Percentiles rank a stretch among this genome's conserved stretches.
These are phyloP conservation scores for Xylaria sp. DNA, from an alignment of 2,329 filamentous ascomycete genomes.

Conservation along the genomic window DNA sequence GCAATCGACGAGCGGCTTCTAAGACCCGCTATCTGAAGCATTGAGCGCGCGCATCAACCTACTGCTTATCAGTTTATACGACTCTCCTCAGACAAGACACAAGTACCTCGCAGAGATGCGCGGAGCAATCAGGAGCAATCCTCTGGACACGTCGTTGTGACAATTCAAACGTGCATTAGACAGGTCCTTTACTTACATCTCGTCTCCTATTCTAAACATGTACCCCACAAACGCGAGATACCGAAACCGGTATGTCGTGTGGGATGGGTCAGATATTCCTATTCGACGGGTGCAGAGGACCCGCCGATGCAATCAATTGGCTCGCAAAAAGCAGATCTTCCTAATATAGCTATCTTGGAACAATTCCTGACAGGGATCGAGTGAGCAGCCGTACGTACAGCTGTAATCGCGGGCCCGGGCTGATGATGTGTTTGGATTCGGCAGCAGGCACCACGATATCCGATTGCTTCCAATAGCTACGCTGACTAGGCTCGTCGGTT, in stretches of 20 bases:
- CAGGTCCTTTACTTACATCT: conserved; percentile 26
- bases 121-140: conserved; percentile 5
- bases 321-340: conserved; percentile 19
- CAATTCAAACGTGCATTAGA: conserved; percentile 28
- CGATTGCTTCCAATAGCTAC: conserved; percentile 24
- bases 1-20: neutral
- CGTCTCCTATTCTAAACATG: conserved; percentile 28
- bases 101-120: neutral
- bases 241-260: conserved; percentile 38
- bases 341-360: conserved; percentile 19
- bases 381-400: conserved; percentile 13
- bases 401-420: conserved; percentile 12
- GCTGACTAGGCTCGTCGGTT: conserved; percentile 23
- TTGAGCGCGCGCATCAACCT: conserved; percentile 11
- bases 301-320: conserved; percentile 23
- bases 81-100: neutral
- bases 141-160: conserved; percentile 28
- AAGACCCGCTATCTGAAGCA: neutral
- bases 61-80: neutral
- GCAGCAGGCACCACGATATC: conserved; percentile 16
- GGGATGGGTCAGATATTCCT: conserved; percentile 28
- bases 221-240: conserved; percentile 40
- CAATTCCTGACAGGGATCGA: conserved; percentile 12
- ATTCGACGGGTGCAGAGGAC: conserved; percentile 31
- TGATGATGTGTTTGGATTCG: conserved; percentile 22